Conservation (phyloP, 106 monocot genomes). For the Posidonia australis region DNA sequence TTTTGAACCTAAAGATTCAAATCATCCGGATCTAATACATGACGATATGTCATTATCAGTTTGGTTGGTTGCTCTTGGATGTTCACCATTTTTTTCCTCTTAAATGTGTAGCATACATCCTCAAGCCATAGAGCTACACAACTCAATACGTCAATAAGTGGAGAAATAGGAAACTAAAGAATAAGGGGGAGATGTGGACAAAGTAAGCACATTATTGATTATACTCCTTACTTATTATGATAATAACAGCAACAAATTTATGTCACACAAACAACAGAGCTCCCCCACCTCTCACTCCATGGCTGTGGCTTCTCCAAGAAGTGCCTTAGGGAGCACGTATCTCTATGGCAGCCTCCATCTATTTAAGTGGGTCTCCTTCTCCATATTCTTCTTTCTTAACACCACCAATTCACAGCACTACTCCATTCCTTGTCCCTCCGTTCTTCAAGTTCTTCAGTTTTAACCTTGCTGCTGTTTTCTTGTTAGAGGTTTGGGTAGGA, state of each 20-base stretch:
- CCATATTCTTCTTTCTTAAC: not conserved
- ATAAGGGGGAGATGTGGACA: not conserved
- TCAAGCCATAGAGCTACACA: not conserved
- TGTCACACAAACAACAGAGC: constrained; percentile 4
- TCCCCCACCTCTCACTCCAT: not conserved
- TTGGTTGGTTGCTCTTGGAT: not conserved
- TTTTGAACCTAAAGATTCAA: too few species aligned
- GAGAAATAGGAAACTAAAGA: not conserved
- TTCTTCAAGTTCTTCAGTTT: too few species aligned
- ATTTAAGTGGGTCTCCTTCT: constrained; percentile 5
- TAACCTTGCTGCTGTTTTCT: not conserved
- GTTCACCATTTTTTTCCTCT: not conserved
- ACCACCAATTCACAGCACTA: not conserved
- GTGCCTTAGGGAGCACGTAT: constrained; percentile 5
- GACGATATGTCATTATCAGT: not conserved
- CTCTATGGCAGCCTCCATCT: not conserved
- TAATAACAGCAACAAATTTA: constrained; percentile 1
- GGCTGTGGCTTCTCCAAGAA: constrained; percentile 1
- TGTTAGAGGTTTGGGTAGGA: too few species aligned
- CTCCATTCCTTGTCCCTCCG: not conserved
- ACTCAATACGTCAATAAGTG: not conserved
- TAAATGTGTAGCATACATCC: not conserved
- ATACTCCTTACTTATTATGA: constrained; percentile 1
- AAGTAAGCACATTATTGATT: not conserved
- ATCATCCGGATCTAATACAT: too few species aligned